phyloP scores from a whole-genome alignment of 495 filamentous ascomycete genomes.

The Neurospora sp. region DNA sequence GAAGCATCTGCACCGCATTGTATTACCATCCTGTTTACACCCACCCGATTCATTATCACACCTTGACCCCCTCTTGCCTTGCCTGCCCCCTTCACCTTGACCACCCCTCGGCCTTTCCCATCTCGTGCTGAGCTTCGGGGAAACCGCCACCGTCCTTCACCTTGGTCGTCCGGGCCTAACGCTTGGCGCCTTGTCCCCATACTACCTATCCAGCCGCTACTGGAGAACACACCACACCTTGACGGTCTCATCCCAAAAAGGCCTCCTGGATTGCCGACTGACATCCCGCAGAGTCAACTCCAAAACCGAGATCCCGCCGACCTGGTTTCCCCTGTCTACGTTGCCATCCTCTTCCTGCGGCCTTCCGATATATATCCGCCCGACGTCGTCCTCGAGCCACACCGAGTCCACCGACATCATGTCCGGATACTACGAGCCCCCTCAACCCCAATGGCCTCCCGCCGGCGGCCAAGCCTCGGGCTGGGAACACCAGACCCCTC shows the following conservation, averaged over 20 bases:
- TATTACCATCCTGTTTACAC: not conserved
- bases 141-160: not conserved
- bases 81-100: not conserved
- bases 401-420: slow-evolving; percentile 37
- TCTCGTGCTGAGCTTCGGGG: not conserved
- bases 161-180: not conserved
- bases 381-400: slow-evolving; percentile 3
- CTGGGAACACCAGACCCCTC: slow-evolving; percentile 73
- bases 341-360: slow-evolving; percentile 13
- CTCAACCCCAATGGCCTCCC: slow-evolving; percentile 66
- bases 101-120: not conserved
- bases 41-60: not conserved
- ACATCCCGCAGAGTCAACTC: slow-evolving; percentile 6
- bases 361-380: slow-evolving; percentile 23
- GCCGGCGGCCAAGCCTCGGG: slow-evolving; percentile 45
- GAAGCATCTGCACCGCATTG: not conserved
- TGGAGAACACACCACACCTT: not conserved
- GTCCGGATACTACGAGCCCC: slow-evolving; percentile 80
- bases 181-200: not conserved
- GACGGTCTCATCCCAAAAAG: not conserved
- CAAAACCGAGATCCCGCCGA: slow-evolving; percentile 9
- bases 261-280: slow-evolving; percentile 7
- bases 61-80: not conserved
- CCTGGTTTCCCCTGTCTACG: not conserved
- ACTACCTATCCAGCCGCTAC: not conserved